Evolutionary conservation across 495 filamentous ascomycete species (phyloP).

Genomic region (Aspergillus steynii): DNA sequence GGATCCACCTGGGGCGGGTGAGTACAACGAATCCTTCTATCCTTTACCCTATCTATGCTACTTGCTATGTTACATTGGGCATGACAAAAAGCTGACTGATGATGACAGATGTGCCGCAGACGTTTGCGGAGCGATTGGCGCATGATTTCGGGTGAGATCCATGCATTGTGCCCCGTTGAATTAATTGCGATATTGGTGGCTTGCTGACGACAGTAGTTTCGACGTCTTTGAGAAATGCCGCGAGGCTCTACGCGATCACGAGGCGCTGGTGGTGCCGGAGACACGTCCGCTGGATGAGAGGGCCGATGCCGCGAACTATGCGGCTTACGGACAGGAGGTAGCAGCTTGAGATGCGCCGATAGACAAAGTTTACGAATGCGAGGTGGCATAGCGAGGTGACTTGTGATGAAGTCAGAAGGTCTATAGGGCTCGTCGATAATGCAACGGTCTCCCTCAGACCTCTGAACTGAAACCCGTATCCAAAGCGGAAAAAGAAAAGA

Average conservation of each 20-base stretch:
- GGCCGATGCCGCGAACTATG: neutral
- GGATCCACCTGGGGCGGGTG: constrained; percentile 6
- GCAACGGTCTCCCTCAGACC: too few species aligned
- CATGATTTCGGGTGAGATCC: neutral
- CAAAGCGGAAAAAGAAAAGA: neutral
- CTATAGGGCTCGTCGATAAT: neutral
- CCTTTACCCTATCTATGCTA: neutral
- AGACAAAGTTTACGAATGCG: too few species aligned
- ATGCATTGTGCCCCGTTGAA: neutral
- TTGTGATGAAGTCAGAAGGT: neutral
- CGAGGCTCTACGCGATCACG: neutral
- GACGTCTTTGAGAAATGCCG: neutral
- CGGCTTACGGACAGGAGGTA: neutral
- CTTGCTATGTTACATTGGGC: neutral
- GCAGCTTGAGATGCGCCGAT: neutral
- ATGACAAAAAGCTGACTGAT: neutral
- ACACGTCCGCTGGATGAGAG: neutral
- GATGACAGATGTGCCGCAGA: neutral
- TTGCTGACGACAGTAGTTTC: neutral
- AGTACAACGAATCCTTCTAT: neutral
- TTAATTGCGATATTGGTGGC: neutral
- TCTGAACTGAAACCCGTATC: neutral
- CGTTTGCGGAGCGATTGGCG: neutral
- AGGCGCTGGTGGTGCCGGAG: neutral
- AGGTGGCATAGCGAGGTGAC: too few species aligned